These are phyloP conservation scores for Hymenoscyphus repandus DNA, from an alignment of 2,329 filamentous ascomycete genomes.

Conservation along the genomic window DNA sequence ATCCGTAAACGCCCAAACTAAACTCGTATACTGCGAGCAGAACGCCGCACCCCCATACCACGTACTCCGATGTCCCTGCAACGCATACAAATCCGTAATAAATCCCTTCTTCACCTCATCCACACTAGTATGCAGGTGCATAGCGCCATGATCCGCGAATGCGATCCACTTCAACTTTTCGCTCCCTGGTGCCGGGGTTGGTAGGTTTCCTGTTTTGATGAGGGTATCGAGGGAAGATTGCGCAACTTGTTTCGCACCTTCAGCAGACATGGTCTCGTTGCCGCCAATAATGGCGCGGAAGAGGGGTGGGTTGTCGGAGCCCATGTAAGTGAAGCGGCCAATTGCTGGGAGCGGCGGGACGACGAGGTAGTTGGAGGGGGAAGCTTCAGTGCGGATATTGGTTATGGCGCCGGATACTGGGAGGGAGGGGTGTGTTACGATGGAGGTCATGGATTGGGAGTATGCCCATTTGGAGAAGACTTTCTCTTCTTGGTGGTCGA, in stretches of 20 bases:
- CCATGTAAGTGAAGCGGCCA: constrained; percentile 4
- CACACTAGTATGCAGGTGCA: neutral
- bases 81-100: neutral
- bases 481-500: constrained; percentile 7
- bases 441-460: constrained; percentile 35
- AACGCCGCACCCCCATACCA: neutral
- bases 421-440: neutral
- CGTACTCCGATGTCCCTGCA: neutral
- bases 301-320: neutral
- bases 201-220: neutral
- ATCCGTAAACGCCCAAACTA: too few species aligned
- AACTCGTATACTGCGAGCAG: too few species aligned
- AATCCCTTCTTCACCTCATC: constrained; percentile 1
- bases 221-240: neutral
- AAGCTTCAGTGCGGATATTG: constrained; percentile 1
- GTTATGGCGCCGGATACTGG: neutral
- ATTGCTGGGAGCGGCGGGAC: constrained; percentile 3
- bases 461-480: constrained; percentile 9
- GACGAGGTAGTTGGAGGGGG: constrained; percentile 3
- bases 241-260: neutral
- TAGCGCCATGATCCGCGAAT: neutral
- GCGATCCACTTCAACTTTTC: neutral
- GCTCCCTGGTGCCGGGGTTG: neutral
- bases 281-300: constrained; percentile 5
- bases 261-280: constrained; percentile 2